Evolutionary conservation across 2,329 filamentous ascomycete genomes (phyloP).

Genomic region (Teratosphaeria epicoccoides): DNA sequence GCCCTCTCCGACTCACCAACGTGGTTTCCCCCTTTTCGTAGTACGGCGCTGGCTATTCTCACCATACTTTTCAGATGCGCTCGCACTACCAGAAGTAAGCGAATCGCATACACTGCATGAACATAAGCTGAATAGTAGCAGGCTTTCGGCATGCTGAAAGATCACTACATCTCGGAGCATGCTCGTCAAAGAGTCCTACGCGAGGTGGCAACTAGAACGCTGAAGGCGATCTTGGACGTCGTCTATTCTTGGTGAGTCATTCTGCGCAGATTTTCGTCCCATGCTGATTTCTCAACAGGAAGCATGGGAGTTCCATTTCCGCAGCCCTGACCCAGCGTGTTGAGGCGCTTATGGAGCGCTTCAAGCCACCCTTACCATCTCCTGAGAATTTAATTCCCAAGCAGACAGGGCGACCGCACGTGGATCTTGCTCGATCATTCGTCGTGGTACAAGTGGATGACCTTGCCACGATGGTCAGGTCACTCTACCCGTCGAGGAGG

Average conservation of each 20-base stretch:
- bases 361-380: slow-evolving; percentile 31
- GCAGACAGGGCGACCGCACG: neutral
- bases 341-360: slow-evolving; percentile 58
- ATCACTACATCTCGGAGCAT: slow-evolving; percentile 87
- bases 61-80: slow-evolving; percentile 69
- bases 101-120: slow-evolving; percentile 1
- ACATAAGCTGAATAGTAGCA: slow-evolving; percentile 24
- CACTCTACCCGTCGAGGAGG: slow-evolving; percentile 66
- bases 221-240: slow-evolving; percentile 69
- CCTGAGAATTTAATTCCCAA: neutral
- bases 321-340: slow-evolving; percentile 56
- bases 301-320: slow-evolving; percentile 52
- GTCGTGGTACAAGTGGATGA: slow-evolving; percentile 57
- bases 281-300: slow-evolving; percentile 25
- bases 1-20: slow-evolving; percentile 58
- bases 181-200: slow-evolving; percentile 64
- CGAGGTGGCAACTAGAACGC: slow-evolving; percentile 69
- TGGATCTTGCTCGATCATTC: neutral
- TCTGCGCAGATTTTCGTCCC: neutral
- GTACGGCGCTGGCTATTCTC: slow-evolving; percentile 89
- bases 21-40: slow-evolving; percentile 65
- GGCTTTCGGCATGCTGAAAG: slow-evolving; percentile 58
- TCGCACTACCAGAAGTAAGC: slow-evolving; percentile 76
- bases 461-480: slow-evolving; percentile 67
- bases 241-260: slow-evolving; percentile 53